Evolutionary conservation across 768 basidiomycete genomes (phyloP), one percentile per base, ranked within the genome.

Genomic region (Termitomyces bulborhizus): DNA sequence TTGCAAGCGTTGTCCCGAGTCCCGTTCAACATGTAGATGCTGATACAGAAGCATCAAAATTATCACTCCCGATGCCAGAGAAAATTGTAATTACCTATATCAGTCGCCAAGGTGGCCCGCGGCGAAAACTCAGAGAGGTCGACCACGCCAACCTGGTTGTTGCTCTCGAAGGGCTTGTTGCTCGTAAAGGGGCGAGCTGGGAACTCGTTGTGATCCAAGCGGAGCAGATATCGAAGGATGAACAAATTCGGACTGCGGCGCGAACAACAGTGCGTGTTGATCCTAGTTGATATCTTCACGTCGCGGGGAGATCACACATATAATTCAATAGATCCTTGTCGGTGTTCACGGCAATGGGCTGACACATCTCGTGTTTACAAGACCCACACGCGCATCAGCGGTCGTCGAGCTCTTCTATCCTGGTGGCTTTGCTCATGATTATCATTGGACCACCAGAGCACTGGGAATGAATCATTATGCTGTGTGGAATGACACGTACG

Each of bases 341-440:
- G 87, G 87, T 31, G 80, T 88, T 0, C 88, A 89, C 57, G 89
- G 90, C 5, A 92, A 91, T 61, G 90, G 90, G 6, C 76, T 94
- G 0, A 88, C 90, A 8, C 90, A 92, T 63, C 76, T 93, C n/a
- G 78, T 93, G 42, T 83, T 87, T 73, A 92, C 93, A 90, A 82
- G 86, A 21, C 79, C 80, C 1, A 88, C 84, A 3, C 81, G 81
- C 0, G 68, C 83, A n/a, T 84, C 88, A 5, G 84, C 89, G 5
- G 89, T 94, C 18, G 87, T 94, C 59, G 91, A 94, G 69, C 81
- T 94, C 13, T 90, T 94, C 71, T 88, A 77, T 63, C 90, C 90
- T 0, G 75, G 68, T 3, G 92, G 90, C 0, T 93, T 90, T 65
- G 85, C 91, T 27, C 85, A 88, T 62, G 92, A 93, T 63, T 93